Conservation (phyloP, 208 protist species). For the Leishmania aethiopica region DNA sequence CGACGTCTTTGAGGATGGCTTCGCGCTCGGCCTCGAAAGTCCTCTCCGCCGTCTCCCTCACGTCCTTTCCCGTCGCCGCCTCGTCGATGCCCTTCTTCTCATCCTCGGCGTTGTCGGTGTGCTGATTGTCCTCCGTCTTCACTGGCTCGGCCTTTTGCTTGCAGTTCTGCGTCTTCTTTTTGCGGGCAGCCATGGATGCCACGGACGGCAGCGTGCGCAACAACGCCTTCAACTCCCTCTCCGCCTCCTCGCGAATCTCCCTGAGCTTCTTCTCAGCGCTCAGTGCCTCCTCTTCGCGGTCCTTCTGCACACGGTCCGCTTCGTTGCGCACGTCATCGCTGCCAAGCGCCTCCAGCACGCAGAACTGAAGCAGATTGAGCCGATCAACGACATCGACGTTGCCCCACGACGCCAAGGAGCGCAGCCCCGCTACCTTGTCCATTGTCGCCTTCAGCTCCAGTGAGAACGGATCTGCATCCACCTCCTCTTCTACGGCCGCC, state of each 20-base stretch:
- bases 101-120: not conserved
- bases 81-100: constrained; percentile 7
- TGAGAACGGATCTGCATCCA: constrained; percentile 35
- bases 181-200: not conserved
- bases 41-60: constrained; percentile 3
- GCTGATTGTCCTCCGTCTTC: not conserved
- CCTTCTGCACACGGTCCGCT: constrained; percentile 58
- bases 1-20: constrained; percentile 38
- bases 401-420: constrained; percentile 73
- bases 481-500: constrained; percentile 16
- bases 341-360: constrained; percentile 63
- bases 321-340: constrained; percentile 56
- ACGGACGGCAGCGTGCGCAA: constrained; percentile 40
- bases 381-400: constrained; percentile 81
- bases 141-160: not conserved
- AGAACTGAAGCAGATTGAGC: constrained; percentile 78
- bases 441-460: constrained; percentile 66
- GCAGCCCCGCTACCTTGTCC: constrained; percentile 57
- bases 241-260: constrained; percentile 77
- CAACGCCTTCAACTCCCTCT: constrained; percentile 72
- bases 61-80: not conserved
- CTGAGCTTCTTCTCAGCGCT: constrained; percentile 59
- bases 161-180: not conserved
- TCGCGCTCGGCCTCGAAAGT: constrained; percentile 41
- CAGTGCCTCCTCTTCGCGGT: constrained; percentile 43